phyloP scores from a whole-genome alignment of 2,329 filamentous ascomycete genomes.

The Apiospora marii region DNA sequence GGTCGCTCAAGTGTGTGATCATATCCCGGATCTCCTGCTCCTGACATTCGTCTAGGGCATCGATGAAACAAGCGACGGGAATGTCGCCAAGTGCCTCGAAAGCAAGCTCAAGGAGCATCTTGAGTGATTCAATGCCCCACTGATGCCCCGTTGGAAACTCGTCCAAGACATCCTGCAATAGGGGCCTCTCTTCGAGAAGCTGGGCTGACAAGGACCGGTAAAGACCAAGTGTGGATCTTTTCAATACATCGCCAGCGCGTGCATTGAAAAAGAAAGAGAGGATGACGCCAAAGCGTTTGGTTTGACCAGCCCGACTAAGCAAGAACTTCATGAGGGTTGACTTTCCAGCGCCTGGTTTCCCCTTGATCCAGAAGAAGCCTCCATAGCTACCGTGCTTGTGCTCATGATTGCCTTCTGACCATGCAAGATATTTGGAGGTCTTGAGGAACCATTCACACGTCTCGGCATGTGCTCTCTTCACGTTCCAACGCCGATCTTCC shows the following conservation, averaged over 20 bases:
- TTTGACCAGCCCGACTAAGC: conserved; percentile 29
- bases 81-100: conserved; percentile 29
- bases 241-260: conserved; percentile 46
- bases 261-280: conserved; percentile 60
- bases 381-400: too few species aligned
- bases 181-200: conserved; percentile 45
- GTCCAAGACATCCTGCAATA: conserved; percentile 46
- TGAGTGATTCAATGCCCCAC: conserved; percentile 31
- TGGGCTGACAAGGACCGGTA: conserved; percentile 59
- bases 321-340: conserved; percentile 54
- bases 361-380: conserved; percentile 45
- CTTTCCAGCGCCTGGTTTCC: conserved; percentile 45
- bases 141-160: not conserved
- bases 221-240: conserved; percentile 56
- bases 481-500: too few species aligned
- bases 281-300: conserved; percentile 23
- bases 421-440: too few species aligned
- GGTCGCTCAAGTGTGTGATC: conserved; percentile 50
- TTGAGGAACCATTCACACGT: too few species aligned
- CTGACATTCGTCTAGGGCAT: conserved; percentile 58
- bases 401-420: too few species aligned
- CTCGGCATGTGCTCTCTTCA: too few species aligned
- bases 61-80: conserved; percentile 33
- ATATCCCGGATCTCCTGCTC: conserved; percentile 51
- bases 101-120: conserved; percentile 35